These are phyloP conservation scores for Fusarium redolens DNA, from an alignment of 2,329 filamentous ascomycete species.

Conservation along the genomic window DNA sequence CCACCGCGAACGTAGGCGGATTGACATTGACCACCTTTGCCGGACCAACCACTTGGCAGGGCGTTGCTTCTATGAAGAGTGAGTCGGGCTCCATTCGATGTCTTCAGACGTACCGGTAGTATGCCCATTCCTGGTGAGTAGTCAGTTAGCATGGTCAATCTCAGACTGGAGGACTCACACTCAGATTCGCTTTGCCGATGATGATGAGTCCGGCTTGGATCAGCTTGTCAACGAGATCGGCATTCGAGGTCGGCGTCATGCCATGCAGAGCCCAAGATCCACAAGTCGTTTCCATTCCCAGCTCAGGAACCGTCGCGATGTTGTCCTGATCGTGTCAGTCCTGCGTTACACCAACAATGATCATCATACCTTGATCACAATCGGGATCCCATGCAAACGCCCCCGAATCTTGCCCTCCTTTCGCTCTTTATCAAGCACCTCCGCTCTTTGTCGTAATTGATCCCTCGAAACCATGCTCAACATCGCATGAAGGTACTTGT, in stretches of 20 bases:
- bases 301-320: neutral
- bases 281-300: neutral
- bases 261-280: neutral
- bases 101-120: neutral
- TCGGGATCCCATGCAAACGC: neutral
- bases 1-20: constrained; percentile 42
- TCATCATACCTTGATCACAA: neutral
- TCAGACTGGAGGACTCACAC: neutral
- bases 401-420: neutral
- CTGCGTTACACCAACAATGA: too few relatives aligned
- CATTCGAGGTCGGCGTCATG: neutral
- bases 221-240: neutral
- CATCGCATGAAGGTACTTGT: neutral
- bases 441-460: neutral
- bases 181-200: neutral
- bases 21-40: neutral
- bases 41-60: neutral
- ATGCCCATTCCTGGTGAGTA: neutral
- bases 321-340: neutral
- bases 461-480: neutral
- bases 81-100: neutral
- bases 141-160: neutral
- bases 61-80: constrained; percentile 26
- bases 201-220: neutral
- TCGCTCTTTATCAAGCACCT: neutral